phyloP scores from a whole-genome alignment of 495 filamentous ascomycete genomes.

The Aspergillus taichungensis region DNA sequence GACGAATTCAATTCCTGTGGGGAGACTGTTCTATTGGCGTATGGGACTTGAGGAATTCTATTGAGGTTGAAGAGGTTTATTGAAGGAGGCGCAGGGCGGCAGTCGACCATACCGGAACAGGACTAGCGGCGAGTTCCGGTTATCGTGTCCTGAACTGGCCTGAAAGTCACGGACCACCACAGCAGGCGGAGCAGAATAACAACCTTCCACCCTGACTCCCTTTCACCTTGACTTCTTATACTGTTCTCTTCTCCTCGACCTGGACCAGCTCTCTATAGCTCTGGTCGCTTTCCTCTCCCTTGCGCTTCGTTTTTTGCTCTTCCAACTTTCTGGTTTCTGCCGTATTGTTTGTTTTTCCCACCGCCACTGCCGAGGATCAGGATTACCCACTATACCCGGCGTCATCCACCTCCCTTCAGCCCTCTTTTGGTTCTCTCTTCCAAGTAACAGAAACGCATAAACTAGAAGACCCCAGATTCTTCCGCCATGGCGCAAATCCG shows the following conservation, averaged over 20 bases:
- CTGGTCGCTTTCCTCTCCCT: slow-evolving; percentile 1
- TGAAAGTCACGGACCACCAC: slow-evolving; percentile 11
- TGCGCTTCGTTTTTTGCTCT: not conserved
- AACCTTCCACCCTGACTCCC: slow-evolving; percentile 1
- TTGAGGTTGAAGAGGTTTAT: too few species aligned
- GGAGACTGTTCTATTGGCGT: too few species aligned
- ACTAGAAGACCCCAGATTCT: not conserved
- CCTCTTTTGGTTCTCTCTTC: not conserved
- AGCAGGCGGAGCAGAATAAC: slow-evolving; percentile 7
- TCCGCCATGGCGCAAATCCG: slow-evolving; percentile 84
- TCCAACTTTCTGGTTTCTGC: not conserved
- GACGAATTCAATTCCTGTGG: too few species aligned
- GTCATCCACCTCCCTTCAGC: not conserved
- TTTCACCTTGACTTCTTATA: slow-evolving; percentile 3
- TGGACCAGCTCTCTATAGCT: not conserved
- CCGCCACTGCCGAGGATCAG: not conserved
- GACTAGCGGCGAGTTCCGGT: slow-evolving; percentile 31
- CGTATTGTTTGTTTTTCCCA: slow-evolving; percentile 3
- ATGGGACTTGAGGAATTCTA: too few species aligned
- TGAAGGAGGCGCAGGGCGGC: not conserved
- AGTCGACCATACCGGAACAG: slow-evolving; percentile 13
- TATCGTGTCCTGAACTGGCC: slow-evolving; percentile 36
- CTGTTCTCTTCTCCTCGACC: slow-evolving; percentile 4
- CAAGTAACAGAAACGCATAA: too few species aligned
- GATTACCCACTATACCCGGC: not conserved